Base-by-base conservation (phyloP, 805 yeast genomes). In the Alloascoidea africana region DNA sequence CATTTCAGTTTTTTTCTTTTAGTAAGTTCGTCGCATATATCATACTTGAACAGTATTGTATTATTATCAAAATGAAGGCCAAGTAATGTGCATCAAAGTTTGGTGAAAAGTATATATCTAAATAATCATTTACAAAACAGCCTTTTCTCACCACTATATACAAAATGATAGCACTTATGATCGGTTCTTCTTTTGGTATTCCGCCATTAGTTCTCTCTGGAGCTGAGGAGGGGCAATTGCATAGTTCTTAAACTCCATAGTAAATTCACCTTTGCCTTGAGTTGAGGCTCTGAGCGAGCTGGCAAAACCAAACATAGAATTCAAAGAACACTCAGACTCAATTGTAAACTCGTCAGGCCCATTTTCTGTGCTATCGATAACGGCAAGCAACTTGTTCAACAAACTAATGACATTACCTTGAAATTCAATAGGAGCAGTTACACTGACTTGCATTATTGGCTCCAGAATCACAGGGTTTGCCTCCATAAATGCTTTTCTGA, bases 211-310 rank as follows among this genome's bases (percentile, higher is more conserved):
- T 62, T 89, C 82, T 54, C 68, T 81, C 63, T 91, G 98, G 46
- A 89, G 67, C 47, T 85, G 95, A 27, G 89, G 84, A 36, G 93
- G 71, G 38, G 93, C 81, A 47, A 94, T 95, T 37, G 89, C 74
- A 58, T 89, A 91, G 52, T 85, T 82, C 55, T 82, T 78, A 65
- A 91, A 91, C 59, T 91, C 99, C 59, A 91, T 70, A 2, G 95
- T 73, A 59, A 91, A 91, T 63, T 93, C 97, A 52, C 99, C 98
- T 58, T 91, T 91, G 62, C 99, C 99, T 62, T 91, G 98, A 13
- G 98, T 89, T 42, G 83, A 76, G 15, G 98, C 97, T 68, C 99
- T 80, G 54, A 91, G 68, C 17, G 84, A 74, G 5, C 97, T 83
- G 4, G 97, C 95, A 55, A 91, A 84, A 30, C 98, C 98, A 58